These are phyloP conservation scores for Besnoitia besnoiti DNA, from an alignment of 169 alveolate genomes.

Conservation along the genomic window DNA sequence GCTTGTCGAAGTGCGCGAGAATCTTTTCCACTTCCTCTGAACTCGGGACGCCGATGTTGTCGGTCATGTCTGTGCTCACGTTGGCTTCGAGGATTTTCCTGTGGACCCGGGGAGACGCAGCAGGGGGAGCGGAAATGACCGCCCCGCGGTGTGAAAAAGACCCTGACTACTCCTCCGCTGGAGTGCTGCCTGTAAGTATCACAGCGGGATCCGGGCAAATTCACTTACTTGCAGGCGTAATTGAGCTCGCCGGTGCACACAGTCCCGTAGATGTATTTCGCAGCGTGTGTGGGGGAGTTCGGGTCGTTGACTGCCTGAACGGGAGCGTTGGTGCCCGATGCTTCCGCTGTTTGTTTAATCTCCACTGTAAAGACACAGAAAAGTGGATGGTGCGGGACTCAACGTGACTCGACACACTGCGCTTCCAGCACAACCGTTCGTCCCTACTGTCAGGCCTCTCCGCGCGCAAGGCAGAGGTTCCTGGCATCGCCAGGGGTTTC, in stretches of 20 bases:
- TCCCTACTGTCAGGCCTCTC: no score
- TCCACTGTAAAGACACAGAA: not conserved
- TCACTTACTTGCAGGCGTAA: conserved; percentile 34
- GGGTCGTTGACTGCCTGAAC: not conserved
- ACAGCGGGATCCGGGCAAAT: no score
- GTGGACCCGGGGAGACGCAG: not conserved
- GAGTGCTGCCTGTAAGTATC: no score
- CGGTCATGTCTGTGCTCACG: not conserved
- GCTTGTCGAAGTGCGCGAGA: not conserved
- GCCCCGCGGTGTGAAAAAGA: no score
- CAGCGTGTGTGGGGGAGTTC: conserved; percentile 20
- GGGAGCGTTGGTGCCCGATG: conserved; percentile 5
- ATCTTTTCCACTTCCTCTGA: not conserved
- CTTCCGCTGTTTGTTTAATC: not conserved
- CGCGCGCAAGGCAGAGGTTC: no score
- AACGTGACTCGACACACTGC: no score
- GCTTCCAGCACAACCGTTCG: no score
- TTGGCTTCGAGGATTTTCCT: conserved; percentile 25
- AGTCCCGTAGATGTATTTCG: not conserved
- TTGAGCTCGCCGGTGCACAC: conserved; percentile 23
- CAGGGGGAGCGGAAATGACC: not conserved
- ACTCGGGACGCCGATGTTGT: not conserved
- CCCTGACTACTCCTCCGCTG: no score
- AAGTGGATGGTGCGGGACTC: not conserved
- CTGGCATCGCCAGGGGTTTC: no score